Conservation (phyloP, 192 early-diverging fungal species). For the Lobosporangium transversale region DNA sequence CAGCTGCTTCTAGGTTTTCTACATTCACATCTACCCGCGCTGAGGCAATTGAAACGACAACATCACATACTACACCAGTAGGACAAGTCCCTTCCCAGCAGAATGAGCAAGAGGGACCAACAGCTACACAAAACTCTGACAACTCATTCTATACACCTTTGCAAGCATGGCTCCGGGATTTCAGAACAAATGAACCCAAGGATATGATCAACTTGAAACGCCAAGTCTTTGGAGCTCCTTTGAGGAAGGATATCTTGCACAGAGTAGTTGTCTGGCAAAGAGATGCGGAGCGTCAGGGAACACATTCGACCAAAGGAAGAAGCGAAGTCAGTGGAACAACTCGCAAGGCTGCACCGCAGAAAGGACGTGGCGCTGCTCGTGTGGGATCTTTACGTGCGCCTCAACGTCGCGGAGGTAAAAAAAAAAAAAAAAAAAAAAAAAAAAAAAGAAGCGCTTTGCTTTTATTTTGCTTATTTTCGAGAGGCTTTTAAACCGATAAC, state of each 20-base stretch:
- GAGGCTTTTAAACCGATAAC: no score
- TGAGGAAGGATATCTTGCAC: slow-evolving; percentile 85
- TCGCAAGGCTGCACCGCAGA: slow-evolving; percentile 87
- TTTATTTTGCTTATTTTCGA: background rate
- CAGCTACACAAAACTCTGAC: background rate
- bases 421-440: no score
- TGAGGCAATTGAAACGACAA: slow-evolving; percentile 21
- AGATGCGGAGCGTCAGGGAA: slow-evolving; percentile 82
- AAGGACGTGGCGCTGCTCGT: slow-evolving; percentile 93
- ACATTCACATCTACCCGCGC: slow-evolving; percentile 37
- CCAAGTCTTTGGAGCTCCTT: slow-evolving; percentile 77
- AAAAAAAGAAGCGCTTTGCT: no score
- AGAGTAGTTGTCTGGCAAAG: slow-evolving; percentile 90
- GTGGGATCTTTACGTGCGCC: slow-evolving; percentile 86
- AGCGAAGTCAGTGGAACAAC: slow-evolving; percentile 87
- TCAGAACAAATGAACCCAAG: slow-evolving; percentile 74
- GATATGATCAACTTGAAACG: slow-evolving; percentile 78
- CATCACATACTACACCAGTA: slow-evolving; percentile 6
- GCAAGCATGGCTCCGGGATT: slow-evolving; percentile 82
- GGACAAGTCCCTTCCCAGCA: background rate
- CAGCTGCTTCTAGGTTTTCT: slow-evolving; percentile 19
- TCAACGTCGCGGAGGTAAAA: slow-evolving; percentile 88
- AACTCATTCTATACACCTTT: slow-evolving; percentile 58
- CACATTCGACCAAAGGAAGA: slow-evolving; percentile 81
- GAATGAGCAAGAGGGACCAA: background rate